Conservation (phyloP, 2,329 filamentous ascomycete species). For the Neopestalotiopsis sp. region DNA sequence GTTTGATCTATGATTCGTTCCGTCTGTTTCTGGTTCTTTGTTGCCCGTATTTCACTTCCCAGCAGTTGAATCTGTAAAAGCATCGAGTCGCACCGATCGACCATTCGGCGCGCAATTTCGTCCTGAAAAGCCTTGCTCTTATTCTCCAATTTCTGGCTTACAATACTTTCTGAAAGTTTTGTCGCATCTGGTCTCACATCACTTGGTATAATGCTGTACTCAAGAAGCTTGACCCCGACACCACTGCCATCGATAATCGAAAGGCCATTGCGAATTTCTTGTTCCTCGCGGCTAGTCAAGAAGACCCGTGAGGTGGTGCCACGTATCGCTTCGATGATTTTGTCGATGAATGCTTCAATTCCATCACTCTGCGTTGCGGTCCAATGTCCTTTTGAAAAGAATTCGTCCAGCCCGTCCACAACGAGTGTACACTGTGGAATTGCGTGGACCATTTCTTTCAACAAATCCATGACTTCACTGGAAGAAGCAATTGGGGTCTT, state of each 20-base stretch:
- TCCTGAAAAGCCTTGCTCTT: slow-evolving; percentile 27
- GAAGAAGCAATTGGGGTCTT: slow-evolving; percentile 24
- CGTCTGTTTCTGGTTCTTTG: slow-evolving; percentile 36
- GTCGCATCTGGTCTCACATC: slow-evolving; percentile 33
- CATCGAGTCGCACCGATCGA: slow-evolving; percentile 36
- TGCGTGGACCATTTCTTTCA: slow-evolving; percentile 9
- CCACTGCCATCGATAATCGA: neutral
- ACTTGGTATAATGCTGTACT: slow-evolving; percentile 25
- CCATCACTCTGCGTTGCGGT: slow-evolving; percentile 9
- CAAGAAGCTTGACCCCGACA: slow-evolving; percentile 17
- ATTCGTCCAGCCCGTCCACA: slow-evolving; percentile 44
- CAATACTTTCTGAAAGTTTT: slow-evolving; percentile 31
- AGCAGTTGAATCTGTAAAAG: slow-evolving; percentile 42
- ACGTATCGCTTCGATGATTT: neutral
- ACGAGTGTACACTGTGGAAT: slow-evolving; percentile 30
- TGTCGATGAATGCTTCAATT: neutral
- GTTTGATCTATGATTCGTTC: slow-evolving; percentile 33
- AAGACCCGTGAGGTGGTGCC: neutral
- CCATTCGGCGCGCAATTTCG: slow-evolving; percentile 31
- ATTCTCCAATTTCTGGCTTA: slow-evolving; percentile 35
- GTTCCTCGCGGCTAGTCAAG: neutral
- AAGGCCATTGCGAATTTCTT: neutral
- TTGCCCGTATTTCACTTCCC: slow-evolving; percentile 28
- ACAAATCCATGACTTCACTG: slow-evolving; percentile 19
- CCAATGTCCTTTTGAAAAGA: slow-evolving; percentile 30